Percentiles rank a stretch among this genome's conserved stretches.
Conservation (phyloP, 139 green algal genomes). For the Chlamydomonas sp. region DNA sequence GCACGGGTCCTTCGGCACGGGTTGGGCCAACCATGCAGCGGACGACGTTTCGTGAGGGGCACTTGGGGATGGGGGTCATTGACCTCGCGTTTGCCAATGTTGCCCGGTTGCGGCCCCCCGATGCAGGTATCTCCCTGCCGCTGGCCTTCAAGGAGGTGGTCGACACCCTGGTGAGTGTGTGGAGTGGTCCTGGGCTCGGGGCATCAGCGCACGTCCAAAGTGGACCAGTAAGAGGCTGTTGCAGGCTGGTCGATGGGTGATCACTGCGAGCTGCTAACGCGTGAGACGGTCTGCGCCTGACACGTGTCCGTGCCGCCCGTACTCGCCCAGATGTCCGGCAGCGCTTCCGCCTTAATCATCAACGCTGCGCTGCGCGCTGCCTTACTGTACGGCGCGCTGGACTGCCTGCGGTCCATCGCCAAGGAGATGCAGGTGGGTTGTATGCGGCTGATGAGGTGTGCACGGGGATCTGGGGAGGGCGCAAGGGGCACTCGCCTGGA, state of each 20-base stretch:
- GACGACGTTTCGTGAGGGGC: background rate
- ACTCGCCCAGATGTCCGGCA: background rate
- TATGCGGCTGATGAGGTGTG: slow-evolving; percentile 89
- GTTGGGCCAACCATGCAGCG: background rate
- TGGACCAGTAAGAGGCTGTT: background rate
- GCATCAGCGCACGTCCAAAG: background rate
- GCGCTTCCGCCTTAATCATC: background rate
- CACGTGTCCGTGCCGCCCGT: background rate
- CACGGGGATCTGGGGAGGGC: slow-evolving; percentile 2
- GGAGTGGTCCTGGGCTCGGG: background rate
- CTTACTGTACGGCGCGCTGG: slow-evolving; percentile 60
- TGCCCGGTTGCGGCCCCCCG: background rate
- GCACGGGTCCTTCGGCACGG: background rate
- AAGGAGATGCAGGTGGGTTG: slow-evolving; percentile 87
- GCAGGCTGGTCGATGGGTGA: background rate
- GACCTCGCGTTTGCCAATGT: background rate
- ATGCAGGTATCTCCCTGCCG: slow-evolving; percentile 77
- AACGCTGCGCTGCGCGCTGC: background rate
- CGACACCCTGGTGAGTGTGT: slow-evolving; percentile 65
- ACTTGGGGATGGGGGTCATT: background rate
- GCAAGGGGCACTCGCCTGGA: no score
- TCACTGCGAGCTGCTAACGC: background rate
- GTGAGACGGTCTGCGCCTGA: background rate
- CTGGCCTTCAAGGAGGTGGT: slow-evolving; percentile 84
- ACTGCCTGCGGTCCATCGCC: slow-evolving; percentile 72